phyloP scores from a whole-genome alignment of 2,329 filamentous ascomycete genomes.

The Sporothrix protearum region DNA sequence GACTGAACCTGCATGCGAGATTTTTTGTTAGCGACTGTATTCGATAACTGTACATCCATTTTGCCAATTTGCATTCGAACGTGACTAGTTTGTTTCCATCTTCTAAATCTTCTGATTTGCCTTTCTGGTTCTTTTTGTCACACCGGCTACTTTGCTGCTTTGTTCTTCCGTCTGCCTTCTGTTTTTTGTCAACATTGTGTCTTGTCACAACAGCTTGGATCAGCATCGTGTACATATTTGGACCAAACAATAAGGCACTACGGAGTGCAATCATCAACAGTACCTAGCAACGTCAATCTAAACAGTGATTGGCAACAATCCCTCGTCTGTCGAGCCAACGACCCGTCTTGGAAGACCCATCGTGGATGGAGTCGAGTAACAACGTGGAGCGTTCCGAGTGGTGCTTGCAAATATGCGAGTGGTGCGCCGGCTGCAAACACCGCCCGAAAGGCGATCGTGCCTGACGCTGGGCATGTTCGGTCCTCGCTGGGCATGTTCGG shows the following conservation, averaged over 20 bases:
- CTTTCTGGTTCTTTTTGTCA: background rate
- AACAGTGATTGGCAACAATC: background rate
- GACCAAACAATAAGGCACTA: background rate
- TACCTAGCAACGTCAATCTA: background rate
- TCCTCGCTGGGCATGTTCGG: conserved; percentile 9
- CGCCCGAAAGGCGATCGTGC: background rate
- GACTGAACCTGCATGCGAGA: background rate
- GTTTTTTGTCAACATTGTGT: background rate
- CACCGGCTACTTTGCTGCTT: background rate
- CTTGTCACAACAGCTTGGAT: background rate
- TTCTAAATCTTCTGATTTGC: background rate
- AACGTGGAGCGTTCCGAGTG: conserved; percentile 10
- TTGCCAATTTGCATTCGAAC: background rate
- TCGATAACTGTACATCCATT: conserved; percentile 17
- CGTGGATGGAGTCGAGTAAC: background rate
- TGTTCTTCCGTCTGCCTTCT: background rate
- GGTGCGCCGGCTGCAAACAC: background rate
- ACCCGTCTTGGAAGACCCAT: background rate
- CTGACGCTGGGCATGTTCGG: conserved; percentile 1
- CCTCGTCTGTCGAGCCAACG: background rate
- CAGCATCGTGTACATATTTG: background rate
- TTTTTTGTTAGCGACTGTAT: conserved; percentile 16
- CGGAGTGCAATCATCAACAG: background rate
- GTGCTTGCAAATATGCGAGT: too few relatives aligned
- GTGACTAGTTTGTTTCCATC: background rate